Conservation (phyloP, 1,139 yeast genomes). For the Hansenula sp. region DNA sequence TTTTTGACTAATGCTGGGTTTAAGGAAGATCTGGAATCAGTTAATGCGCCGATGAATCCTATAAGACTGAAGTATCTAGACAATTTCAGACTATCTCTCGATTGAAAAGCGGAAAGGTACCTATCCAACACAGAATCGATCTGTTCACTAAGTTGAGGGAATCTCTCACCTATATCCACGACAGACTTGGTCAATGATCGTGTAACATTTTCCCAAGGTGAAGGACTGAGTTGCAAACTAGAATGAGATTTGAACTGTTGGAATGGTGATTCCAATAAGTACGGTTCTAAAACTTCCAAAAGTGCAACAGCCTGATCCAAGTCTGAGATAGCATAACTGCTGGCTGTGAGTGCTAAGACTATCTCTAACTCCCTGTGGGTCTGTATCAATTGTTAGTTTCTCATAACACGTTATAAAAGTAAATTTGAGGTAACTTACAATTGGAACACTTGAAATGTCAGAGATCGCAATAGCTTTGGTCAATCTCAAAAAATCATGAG, state of each 20-base stretch:
- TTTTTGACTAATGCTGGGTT: background rate
- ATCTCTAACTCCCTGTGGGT: slow-evolving; percentile 62
- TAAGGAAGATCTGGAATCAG: slow-evolving; percentile 4
- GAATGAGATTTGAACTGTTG: slow-evolving; percentile 48
- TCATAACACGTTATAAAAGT: background rate
- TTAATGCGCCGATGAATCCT: slow-evolving; percentile 20
- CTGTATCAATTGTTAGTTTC: background rate
- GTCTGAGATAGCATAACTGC: slow-evolving; percentile 41
- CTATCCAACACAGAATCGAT: slow-evolving; percentile 21
- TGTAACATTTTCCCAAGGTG: slow-evolving; percentile 43
- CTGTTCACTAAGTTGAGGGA: slow-evolving; percentile 24
- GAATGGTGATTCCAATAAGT: slow-evolving; percentile 55
- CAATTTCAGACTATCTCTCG: slow-evolving; percentile 16
- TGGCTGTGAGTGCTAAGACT: slow-evolving; percentile 59
- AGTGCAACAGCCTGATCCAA: slow-evolving; percentile 48
- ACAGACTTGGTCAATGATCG: slow-evolving; percentile 33
- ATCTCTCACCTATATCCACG: slow-evolving; percentile 27
- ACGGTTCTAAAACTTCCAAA: slow-evolving; percentile 49
- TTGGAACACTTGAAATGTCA: slow-evolving; percentile 19
- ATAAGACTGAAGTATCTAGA: slow-evolving; percentile 25
- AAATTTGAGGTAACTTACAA: slow-evolving; percentile 4
- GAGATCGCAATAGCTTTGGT: slow-evolving; percentile 11
- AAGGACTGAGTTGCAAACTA: slow-evolving; percentile 36
- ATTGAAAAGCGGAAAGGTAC: slow-evolving; percentile 25
- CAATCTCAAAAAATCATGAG: slow-evolving; percentile 17